Evolutionary conservation across 73 alveolate species (phyloP).

Genomic region (Symbiodinium natans): DNA sequence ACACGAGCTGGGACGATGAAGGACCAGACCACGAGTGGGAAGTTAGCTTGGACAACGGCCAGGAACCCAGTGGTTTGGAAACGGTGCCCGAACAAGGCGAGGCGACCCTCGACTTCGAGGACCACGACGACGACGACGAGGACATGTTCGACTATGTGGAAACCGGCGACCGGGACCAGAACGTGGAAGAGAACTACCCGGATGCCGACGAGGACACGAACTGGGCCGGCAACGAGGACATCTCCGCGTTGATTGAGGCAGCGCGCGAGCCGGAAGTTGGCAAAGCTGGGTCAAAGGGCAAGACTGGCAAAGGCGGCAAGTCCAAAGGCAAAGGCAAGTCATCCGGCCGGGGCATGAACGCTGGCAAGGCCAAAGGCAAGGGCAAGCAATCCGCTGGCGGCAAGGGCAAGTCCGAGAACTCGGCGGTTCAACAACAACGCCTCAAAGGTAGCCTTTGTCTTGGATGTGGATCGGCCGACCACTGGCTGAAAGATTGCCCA

Average conservation of each 20-base stretch:
- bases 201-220: not conserved
- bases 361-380: slow-evolving; percentile 13
- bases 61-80: not conserved
- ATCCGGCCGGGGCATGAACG: not conserved
- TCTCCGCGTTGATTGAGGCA: not conserved
- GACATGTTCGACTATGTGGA: not conserved
- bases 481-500: slow-evolving; percentile 52
- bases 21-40: not conserved
- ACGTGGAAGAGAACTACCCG: not conserved
- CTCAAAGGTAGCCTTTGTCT: not conserved
- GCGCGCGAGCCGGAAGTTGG: not conserved
- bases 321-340: not conserved
- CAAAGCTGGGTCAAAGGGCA: not conserved
- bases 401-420: too few relatives aligned
- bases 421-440: not conserved
- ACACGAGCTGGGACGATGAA: not conserved
- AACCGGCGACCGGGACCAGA: not conserved
- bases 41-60: not conserved
- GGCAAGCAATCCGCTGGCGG: not conserved
- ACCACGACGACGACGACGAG: not conserved
- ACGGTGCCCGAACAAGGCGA: not conserved
- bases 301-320: not conserved
- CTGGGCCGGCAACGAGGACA: not conserved
- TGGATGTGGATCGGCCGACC: not conserved
- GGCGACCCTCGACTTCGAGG: not conserved